These are phyloP conservation scores for Antrodiella citrinella DNA, from an alignment of 768 basidiomycete species.

Conservation along the genomic window DNA sequence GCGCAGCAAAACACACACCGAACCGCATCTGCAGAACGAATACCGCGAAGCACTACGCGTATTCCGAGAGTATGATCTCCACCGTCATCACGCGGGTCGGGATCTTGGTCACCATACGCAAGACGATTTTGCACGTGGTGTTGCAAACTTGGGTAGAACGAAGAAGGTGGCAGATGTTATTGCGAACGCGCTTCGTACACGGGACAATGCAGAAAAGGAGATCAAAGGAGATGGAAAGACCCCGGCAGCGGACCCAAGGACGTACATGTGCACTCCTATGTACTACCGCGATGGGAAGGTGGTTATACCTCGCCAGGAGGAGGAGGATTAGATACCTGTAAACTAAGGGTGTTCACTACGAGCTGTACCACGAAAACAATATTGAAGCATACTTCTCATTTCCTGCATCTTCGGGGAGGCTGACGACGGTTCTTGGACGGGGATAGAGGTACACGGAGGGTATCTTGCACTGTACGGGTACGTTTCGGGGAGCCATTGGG, in stretches of 20 bases:
- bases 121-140: slow-evolving; percentile 1
- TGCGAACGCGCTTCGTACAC: neutral
- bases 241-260: neutral
- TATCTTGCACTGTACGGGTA: too few relatives aligned
- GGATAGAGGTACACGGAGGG: too few relatives aligned
- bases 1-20: slow-evolving; percentile 16
- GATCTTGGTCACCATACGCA: slow-evolving; percentile 1
- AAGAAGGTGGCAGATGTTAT: slow-evolving; percentile 2
- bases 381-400: too few relatives aligned
- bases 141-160: neutral
- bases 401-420: too few relatives aligned
- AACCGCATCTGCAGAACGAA: slow-evolving; percentile 11
- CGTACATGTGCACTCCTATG: neutral
- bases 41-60: neutral
- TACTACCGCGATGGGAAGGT: neutral
- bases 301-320: neutral
- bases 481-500: too few relatives aligned
- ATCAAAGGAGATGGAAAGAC: neutral
- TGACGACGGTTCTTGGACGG: too few relatives aligned
- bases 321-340: neutral
- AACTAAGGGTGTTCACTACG: too few relatives aligned
- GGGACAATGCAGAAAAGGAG: neutral
- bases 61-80: neutral
- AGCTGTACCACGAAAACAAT: too few relatives aligned
- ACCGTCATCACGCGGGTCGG: neutral